A percentile compares a stretch with the other conserved stretches of the same genome.
These are phyloP conservation scores for Pecoramyces ruminantium DNA, from an alignment of 192 early-diverging fungal species.

Conservation along the genomic window DNA sequence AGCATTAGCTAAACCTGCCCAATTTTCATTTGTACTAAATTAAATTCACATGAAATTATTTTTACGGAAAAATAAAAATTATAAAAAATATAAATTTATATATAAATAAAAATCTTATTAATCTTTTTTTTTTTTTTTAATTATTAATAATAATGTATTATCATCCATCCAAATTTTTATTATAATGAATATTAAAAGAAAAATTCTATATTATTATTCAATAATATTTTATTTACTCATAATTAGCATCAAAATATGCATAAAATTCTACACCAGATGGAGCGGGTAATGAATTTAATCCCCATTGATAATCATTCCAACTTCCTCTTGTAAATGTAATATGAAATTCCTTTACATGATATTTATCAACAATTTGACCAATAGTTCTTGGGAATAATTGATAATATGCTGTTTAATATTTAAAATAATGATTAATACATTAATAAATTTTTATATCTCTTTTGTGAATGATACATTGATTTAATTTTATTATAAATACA, in stretches of 20 bases:
- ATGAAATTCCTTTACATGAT: slow-evolving; percentile 61
- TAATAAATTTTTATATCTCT: no score
- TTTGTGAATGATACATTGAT: no score
- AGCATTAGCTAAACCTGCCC: slow-evolving; percentile 77
- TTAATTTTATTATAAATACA: no score
- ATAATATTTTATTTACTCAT: slow-evolving; percentile 3
- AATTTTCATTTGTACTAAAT: slow-evolving; percentile 45
- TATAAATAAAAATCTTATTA: background rate
- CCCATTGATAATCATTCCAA: slow-evolving; percentile 71
- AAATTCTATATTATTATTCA: no score
- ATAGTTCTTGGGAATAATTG: slow-evolving; percentile 64
- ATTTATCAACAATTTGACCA: slow-evolving; percentile 61
- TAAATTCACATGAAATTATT: background rate
- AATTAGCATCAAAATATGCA: slow-evolving; percentile 6
- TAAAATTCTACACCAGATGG: slow-evolving; percentile 37
- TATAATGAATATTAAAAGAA: no score
- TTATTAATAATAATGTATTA: background rate
- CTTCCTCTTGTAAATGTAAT: slow-evolving; percentile 79
- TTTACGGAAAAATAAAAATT: background rate
- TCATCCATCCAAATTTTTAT: no score
- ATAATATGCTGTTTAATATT: slow-evolving; percentile 35
- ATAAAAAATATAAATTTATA: background rate
- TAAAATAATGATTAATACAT: no score
- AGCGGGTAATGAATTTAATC: slow-evolving; percentile 51
- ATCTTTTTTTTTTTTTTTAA: slow-evolving; percentile 12